phyloP scores from a whole-genome alignment of 2,329 filamentous ascomycete genomes.

The Cladophialophora chaetospira region DNA sequence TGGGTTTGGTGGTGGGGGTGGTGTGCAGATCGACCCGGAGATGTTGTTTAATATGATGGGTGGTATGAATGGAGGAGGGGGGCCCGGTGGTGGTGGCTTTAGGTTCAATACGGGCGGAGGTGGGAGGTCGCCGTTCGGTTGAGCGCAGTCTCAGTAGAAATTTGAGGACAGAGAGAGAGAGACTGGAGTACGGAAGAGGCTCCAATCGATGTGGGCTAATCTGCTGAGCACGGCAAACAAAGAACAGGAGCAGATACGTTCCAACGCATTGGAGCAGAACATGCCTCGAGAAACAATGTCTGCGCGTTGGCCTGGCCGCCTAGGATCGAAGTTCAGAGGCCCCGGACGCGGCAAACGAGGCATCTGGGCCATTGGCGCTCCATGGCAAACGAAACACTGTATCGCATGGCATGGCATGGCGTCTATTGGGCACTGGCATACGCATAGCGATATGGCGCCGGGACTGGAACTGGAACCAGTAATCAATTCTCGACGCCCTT shows the following conservation, averaged over 20 bases:
- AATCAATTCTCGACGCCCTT: neutral
- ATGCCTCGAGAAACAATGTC: no score
- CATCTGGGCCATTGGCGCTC: no score
- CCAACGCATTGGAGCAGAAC: no score
- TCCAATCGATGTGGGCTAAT: neutral
- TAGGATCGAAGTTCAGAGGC: no score
- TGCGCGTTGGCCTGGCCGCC: no score
- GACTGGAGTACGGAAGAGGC: neutral
- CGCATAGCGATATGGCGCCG: slow-evolving; percentile 2
- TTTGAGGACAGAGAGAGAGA: neutral
- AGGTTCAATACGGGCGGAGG: slow-evolving; percentile 29
- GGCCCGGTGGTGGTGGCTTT: slow-evolving; percentile 24
- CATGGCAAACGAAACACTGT: neutral
- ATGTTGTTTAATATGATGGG: slow-evolving; percentile 51
- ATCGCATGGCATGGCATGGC: neutral
- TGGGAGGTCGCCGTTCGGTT: slow-evolving; percentile 27
- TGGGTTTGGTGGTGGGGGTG: slow-evolving; percentile 43
- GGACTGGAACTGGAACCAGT: neutral
- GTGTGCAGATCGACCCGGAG: slow-evolving; percentile 41
- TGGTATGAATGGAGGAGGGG: slow-evolving; percentile 37
- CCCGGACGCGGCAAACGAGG: no score
- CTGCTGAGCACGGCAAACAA: neutral
- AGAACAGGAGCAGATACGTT: no score
- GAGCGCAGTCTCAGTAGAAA: neutral
- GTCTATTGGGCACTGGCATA: neutral